These are phyloP conservation scores for Phytophthora citrophthora DNA, from an alignment of 352 stramenopile genomes.

Conservation along the genomic window DNA sequence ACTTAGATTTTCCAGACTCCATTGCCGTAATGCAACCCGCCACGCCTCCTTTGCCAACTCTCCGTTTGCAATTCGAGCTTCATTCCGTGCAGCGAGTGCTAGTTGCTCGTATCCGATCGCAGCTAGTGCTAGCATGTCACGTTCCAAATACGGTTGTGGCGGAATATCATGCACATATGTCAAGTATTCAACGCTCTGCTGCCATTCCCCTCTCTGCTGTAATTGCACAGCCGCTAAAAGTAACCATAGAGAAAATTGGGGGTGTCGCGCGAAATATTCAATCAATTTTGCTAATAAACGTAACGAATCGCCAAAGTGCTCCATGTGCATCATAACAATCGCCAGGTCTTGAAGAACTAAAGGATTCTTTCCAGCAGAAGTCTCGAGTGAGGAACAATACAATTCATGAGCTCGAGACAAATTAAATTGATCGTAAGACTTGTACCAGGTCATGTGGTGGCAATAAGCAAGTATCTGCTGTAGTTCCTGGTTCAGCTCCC, in stretches of 20 bases:
- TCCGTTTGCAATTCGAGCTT: constrained; percentile 4
- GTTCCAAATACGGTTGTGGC: constrained; percentile 58
- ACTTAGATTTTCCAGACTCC: constrained; percentile 43
- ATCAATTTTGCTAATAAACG: constrained; percentile 65
- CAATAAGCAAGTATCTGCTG: constrained; percentile 53
- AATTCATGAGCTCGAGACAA: constrained; percentile 52
- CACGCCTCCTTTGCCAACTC: constrained; percentile 56
- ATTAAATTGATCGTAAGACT: constrained; percentile 59
- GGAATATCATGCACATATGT: constrained; percentile 62
- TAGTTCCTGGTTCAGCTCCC: constrained; percentile 8
- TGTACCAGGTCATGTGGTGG: constrained; percentile 76
- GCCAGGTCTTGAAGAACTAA: constrained; percentile 65
- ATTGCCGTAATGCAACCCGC: constrained; percentile 59
- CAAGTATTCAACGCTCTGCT: constrained; percentile 67
- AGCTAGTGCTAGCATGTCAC: constrained; percentile 63
- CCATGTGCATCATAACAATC: constrained; percentile 69
- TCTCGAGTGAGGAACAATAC: constrained; percentile 47
- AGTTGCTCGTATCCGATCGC: constrained; percentile 59
- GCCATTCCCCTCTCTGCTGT: constrained; percentile 58
- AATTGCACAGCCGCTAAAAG: constrained; percentile 67
- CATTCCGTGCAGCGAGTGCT: background rate
- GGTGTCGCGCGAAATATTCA: constrained; percentile 54
- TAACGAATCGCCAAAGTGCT: constrained; percentile 55
- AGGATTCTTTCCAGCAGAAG: constrained; percentile 32
- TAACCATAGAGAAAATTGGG: constrained; percentile 59